Evolutionary conservation across 805 yeast species (phyloP), one percentile per base, ranked within the genome.

Genomic region (Ogataea henricii): DNA sequence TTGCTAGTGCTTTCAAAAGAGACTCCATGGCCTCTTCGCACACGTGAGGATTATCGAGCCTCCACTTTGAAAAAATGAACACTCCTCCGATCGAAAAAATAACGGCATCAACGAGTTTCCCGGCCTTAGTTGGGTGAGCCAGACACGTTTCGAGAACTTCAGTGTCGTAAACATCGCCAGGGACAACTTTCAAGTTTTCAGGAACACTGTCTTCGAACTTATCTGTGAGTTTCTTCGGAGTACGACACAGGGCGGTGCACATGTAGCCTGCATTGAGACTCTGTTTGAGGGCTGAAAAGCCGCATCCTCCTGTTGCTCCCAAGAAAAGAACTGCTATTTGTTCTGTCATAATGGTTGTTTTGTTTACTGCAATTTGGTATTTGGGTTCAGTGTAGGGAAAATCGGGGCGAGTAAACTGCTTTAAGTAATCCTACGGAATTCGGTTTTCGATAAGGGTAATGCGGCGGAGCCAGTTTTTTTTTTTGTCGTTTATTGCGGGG

Each of bases 201-300:
- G 26, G 26, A 8, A n/a, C n/a, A 4, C 18, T 17, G 22, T 13
- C 27, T 7, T 40, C 22, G 12, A 29, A 12, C 36, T 26, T 27
- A 10, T 26, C 36, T 3, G 20, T 30, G 20, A 40, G 27, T 8
- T 29, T 29, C 12, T n/a, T n/a, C 4, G 43, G 43, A 12, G 43
- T 30, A 4, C 43, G 4, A 25, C 43, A 40, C 13, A 40, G 36
- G 10, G 43, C 43, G 43, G 16, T 40, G 32, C 43, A 40, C 9
- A 6, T 10, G 27, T 29, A n/a, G 4, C 36, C 43, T 8, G 43
- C 35, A 4, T 12, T 16, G 17, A 40, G 16, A 13, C 43, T 40
- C 5, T 21, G 16, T 14, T 40, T 18, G 9, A 40, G 22, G 27
- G 43, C 43, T 3, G 43, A 17, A 27, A 40, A 29, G n/a, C 20